phyloP scores from a whole-genome alignment of 768 basidiomycete species.

The Steccherinum ochraceum region DNA sequence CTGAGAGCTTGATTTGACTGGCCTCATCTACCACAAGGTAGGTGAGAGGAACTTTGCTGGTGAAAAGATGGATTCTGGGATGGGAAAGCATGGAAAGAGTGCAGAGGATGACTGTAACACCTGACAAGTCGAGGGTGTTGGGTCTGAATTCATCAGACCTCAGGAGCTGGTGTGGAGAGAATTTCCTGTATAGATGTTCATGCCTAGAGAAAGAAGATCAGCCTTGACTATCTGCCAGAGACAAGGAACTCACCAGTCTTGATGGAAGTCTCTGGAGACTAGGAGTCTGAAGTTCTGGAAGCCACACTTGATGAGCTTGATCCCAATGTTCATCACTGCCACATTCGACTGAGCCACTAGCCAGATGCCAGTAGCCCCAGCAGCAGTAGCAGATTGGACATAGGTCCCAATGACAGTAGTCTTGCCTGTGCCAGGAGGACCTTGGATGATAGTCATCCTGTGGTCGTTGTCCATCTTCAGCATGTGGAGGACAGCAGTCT shows the following conservation, averaged over 20 bases:
- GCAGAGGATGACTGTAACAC: conserved; percentile 59
- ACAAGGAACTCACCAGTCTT: conserved; percentile 46
- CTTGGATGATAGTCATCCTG: conserved; percentile 29
- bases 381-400: conserved; percentile 22
- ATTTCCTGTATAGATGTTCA: conserved; percentile 61
- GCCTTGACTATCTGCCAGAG: conserved; percentile 6
- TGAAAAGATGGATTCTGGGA: conserved; percentile 13
- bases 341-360: conserved; percentile 82
- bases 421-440: conserved; percentile 25
- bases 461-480: conserved; percentile 26
- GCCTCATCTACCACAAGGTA: conserved; percentile 31
- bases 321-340: conserved; percentile 86
- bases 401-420: conserved; percentile 25
- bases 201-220: conserved; percentile 50
- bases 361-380: conserved; percentile 49
- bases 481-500: conserved; percentile 30
- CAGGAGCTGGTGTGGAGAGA: conserved; percentile 47
- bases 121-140: conserved; percentile 24
- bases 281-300: conserved; percentile 58
- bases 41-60: conserved; percentile 20
- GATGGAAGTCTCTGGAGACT: conserved; percentile 65
- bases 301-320: conserved; percentile 55
- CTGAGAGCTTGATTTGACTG: conserved; percentile 21
- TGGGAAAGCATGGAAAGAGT: conserved; percentile 73
- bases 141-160: conserved; percentile 31